Evolutionary conservation across 2,329 filamentous ascomycete genomes (phyloP).

Genomic region (Beauveria asiatica): DNA sequence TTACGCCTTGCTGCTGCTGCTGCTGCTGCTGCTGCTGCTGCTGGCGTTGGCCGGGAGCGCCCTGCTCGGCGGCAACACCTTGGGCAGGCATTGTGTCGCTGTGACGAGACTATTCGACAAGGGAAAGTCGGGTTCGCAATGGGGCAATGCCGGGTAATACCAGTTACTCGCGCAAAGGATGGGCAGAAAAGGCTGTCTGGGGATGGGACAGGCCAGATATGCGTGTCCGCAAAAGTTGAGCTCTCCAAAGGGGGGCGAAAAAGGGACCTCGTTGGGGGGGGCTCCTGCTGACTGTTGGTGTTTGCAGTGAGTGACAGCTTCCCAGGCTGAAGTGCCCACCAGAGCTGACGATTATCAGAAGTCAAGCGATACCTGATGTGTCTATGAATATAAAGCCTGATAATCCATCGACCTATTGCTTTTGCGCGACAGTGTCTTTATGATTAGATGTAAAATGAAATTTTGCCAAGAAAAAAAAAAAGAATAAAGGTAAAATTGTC

Average conservation of each 20-base stretch:
- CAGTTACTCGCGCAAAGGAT: not conserved
- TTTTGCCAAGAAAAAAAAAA: too few relatives aligned
- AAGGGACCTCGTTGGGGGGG: not conserved
- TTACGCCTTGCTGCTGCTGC: slow-evolving; percentile 14
- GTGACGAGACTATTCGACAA: not conserved
- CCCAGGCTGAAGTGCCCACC: too few relatives aligned
- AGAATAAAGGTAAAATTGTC: too few relatives aligned
- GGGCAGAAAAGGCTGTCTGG: not conserved
- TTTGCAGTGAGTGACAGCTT: too few relatives aligned
- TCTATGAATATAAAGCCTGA: too few relatives aligned
- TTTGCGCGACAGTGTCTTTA: too few relatives aligned
- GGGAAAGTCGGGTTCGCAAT: not conserved
- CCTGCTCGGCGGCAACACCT: slow-evolving; percentile 9
- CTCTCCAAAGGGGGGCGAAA: not conserved
- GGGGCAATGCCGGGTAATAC: not conserved
- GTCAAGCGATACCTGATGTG: too few relatives aligned
- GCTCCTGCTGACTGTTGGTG: not conserved
- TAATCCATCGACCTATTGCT: too few relatives aligned
- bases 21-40: slow-evolving; percentile 11
- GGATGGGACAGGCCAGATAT: slow-evolving; percentile 2
- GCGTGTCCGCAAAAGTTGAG: not conserved
- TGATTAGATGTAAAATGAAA: too few relatives aligned
- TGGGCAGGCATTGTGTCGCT: slow-evolving; percentile 6
- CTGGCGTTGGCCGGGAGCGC: slow-evolving; percentile 2
- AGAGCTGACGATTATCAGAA: too few relatives aligned